Conservation (phyloP, 1,139 yeast species). For the Pneumocystis carinii region DNA sequence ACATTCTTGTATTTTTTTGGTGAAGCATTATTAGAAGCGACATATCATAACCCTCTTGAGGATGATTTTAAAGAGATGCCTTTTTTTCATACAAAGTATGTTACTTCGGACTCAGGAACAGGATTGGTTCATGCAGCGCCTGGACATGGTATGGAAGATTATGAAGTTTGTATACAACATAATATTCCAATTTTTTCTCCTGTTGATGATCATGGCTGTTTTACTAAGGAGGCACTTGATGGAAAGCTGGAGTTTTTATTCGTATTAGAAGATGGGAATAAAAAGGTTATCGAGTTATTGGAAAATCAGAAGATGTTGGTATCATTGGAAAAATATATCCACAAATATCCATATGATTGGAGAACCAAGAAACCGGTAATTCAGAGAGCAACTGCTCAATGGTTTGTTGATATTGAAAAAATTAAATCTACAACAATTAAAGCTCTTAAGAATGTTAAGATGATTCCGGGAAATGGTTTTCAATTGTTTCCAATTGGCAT, state of each 20-base stretch:
- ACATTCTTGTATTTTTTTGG: neutral
- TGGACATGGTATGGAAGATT: slow-evolving; percentile 95
- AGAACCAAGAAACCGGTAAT: slow-evolving; percentile 90
- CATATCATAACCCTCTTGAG: slow-evolving; percentile 31
- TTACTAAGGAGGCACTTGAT: slow-evolving; percentile 35
- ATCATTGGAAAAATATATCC: slow-evolving; percentile 42
- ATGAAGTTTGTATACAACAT: slow-evolving; percentile 47
- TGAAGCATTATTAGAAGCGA: slow-evolving; percentile 22
- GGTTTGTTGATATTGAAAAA: slow-evolving; percentile 78
- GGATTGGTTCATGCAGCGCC: slow-evolving; percentile 97
- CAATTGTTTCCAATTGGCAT: neutral
- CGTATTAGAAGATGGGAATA: slow-evolving; percentile 49
- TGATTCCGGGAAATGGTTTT: slow-evolving; percentile 42
- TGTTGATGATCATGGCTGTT: slow-evolving; percentile 62
- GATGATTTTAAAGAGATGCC: slow-evolving; percentile 50
- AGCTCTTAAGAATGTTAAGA: slow-evolving; percentile 48
- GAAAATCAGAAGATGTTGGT: slow-evolving; percentile 27
- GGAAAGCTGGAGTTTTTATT: slow-evolving; percentile 39
- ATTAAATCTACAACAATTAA: slow-evolving; percentile 49
- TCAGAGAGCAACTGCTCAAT: slow-evolving; percentile 88
- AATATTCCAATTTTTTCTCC: slow-evolving; percentile 53
- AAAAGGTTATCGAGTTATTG: slow-evolving; percentile 33
- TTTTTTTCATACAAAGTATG: slow-evolving; percentile 66
- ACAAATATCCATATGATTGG: slow-evolving; percentile 96
- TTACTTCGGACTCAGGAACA: slow-evolving; percentile 69